Evolutionary conservation across 352 stramenopile species (phyloP), one percentile per base, ranked within the genome.

Genomic region (Globisporangium nagaii): DNA sequence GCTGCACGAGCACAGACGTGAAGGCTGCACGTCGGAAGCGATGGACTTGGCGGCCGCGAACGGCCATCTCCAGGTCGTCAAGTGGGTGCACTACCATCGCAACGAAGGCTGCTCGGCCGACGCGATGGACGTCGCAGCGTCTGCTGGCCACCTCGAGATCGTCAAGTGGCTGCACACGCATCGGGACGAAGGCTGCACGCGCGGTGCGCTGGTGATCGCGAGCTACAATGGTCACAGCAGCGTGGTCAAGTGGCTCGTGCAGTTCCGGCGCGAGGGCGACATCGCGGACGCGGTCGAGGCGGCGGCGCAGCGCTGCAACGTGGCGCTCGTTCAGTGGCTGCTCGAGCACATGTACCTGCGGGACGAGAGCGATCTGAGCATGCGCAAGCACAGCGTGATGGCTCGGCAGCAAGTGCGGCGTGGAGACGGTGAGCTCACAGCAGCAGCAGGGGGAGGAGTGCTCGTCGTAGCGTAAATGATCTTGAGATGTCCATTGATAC

Each of bases 161-260:
- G 69, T 71, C 25, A 60, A 68, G 51, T 80, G 70, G 42, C 27
- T 49, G 15, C 42, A 49, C 56, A 41, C 19, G 25, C 28, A 90
- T 31, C 64, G 82, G 12, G 10, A 49, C 0, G 82, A 90, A 71
- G 75, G 77, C 13, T 89, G 82, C 55, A 88, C 66, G 13, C 60
- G 68, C 34, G 82, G 71, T 24, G 82, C 78, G 4, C 58, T 93
- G 12, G 52, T 75, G 7, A 84, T 86, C 46, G 79, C 79, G 1
- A 68, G 79, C 11, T 58, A 73, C 37, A 65, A 72, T 3, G 73
- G 73, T 24, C 77, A 88, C 42, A 47, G 55, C 4, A 30, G 75
- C 2, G 60, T 88, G 7, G 68, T 78, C 17, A 53, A 61, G 60
- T 93, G 73, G 70, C 58, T 93, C 31, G 46, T 77, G 39, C 55